Percentiles rank a stretch among this genome's conserved stretches.
Evolutionary conservation across 2,329 filamentous ascomycete genomes (phyloP).

Genomic region (Colletotrichum agaves): DNA sequence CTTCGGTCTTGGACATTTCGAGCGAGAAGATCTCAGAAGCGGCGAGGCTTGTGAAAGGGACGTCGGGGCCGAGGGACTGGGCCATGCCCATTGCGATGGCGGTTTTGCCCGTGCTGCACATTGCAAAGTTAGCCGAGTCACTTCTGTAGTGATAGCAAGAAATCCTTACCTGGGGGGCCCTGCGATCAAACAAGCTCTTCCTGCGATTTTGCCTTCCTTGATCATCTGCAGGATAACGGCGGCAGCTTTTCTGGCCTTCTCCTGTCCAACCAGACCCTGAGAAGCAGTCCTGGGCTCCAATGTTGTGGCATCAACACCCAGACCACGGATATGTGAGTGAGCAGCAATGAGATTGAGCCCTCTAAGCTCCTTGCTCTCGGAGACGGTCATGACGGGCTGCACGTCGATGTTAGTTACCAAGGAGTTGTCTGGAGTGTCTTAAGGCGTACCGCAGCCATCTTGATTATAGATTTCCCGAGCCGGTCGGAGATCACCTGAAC

Average conservation of each 20-base stretch:
- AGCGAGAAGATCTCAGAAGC: conserved; percentile 98
- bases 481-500: background rate
- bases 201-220: conserved; percentile 98
- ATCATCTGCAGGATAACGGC: conserved; percentile 99
- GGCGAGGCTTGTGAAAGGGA: conserved; percentile 95
- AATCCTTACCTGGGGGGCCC: conserved; percentile 80
- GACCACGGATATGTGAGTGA: conserved; percentile 96
- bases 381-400: conserved; percentile 78
- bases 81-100: conserved; percentile 99
- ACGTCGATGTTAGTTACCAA: conserved; percentile 7
- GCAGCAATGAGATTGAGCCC: conserved; percentile 97
- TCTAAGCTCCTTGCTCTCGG: conserved; percentile 94
- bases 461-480: conserved; percentile 40
- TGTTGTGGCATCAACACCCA: conserved; percentile 92
- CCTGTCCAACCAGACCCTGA: conserved; percentile 94
- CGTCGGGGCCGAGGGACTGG: conserved; percentile 91
- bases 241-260: conserved; percentile 95
- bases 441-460: conserved; percentile 63
- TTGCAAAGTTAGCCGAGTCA: conserved; percentile 36
- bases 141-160: background rate
- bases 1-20: conserved; percentile 99
- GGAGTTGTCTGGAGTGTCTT: background rate
- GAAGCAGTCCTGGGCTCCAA: conserved; percentile 86
- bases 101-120: conserved; percentile 88
- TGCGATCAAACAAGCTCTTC: conserved; percentile 91